These are phyloP conservation scores for Paecilomyces sp. DNA, from an alignment of 2,329 filamentous ascomycete species.

Conservation along the genomic window DNA sequence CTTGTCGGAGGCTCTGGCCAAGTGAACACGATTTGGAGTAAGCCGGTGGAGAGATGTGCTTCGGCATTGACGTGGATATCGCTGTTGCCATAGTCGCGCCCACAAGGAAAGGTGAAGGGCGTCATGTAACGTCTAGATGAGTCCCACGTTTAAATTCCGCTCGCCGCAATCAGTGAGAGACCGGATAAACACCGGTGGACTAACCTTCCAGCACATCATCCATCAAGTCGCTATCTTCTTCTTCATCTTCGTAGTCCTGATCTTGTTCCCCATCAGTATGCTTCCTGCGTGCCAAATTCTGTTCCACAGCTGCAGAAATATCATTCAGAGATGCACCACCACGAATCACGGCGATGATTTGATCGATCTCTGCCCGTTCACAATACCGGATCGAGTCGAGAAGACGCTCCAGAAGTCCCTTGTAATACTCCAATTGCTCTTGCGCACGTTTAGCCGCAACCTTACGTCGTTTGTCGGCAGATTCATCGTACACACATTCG, in stretches of 20 bases:
- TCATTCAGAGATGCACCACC: constrained; percentile 8
- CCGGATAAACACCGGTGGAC: background rate
- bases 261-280: background rate
- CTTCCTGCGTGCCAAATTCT: background rate
- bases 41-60: background rate
- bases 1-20: background rate
- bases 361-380: constrained; percentile 12
- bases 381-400: constrained; percentile 17
- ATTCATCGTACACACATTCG: constrained; percentile 26
- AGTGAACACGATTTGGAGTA: background rate
- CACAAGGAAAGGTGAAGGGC: background rate
- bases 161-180: background rate
- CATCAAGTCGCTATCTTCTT: background rate
- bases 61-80: background rate
- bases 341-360: constrained; percentile 20
- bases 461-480: constrained; percentile 30
- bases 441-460: constrained; percentile 19
- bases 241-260: background rate
- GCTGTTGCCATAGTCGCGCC: background rate
- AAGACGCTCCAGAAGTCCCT: constrained; percentile 19
- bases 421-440: constrained; percentile 21
- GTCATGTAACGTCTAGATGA: background rate
- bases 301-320: background rate
- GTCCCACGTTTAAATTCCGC: background rate
- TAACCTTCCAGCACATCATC: background rate